These are phyloP conservation scores for Cadophora malorum DNA, from an alignment of 2,329 filamentous ascomycete genomes.

Conservation along the genomic window DNA sequence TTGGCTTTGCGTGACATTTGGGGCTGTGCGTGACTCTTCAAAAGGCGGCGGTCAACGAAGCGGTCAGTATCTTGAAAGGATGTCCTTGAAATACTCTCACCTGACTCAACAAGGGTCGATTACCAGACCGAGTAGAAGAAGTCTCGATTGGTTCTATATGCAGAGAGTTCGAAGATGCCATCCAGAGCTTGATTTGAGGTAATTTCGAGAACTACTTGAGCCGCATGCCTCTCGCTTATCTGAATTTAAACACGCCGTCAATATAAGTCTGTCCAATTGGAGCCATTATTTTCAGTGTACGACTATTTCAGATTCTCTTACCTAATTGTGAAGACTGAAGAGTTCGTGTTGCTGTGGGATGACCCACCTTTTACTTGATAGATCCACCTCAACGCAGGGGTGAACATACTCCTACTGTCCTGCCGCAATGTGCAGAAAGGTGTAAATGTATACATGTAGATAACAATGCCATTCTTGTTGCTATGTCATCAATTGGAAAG, in stretches of 20 bases:
- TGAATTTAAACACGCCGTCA: neutral
- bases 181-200: neutral
- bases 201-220: neutral
- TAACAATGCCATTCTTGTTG: neutral
- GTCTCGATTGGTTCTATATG: neutral
- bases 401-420: neutral
- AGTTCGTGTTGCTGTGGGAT: neutral
- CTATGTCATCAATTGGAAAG: too few relatives aligned
- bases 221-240: neutral
- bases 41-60: neutral
- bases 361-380: neutral
- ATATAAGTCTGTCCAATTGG: neutral
- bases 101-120: neutral
- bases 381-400: neutral
- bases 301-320: neutral
- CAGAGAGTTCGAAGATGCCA: neutral
- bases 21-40: neutral
- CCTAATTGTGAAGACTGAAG: neutral
- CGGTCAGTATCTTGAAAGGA: neutral
- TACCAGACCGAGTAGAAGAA: neutral
- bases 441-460: neutral
- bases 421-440: too few relatives aligned
- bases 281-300: neutral
- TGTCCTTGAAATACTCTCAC: neutral
- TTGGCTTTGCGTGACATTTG: neutral